These are phyloP conservation scores for Phialemonium atrogriseum DNA, from an alignment of 2,329 filamentous ascomycete genomes.

Conservation along the genomic window DNA sequence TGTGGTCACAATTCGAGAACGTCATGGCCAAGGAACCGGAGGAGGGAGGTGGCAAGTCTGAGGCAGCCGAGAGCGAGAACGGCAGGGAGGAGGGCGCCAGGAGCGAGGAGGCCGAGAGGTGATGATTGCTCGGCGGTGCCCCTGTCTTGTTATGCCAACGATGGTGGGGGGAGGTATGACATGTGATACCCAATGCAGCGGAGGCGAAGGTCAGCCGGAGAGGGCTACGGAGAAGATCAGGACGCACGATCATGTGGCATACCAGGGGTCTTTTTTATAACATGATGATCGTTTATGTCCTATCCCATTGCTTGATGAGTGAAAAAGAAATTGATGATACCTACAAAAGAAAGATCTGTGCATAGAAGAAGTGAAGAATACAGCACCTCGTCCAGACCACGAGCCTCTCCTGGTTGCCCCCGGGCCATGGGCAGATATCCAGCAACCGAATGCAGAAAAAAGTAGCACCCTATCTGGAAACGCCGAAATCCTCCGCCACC, in stretches of 20 bases:
- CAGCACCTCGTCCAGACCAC: no score
- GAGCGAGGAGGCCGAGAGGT: slow-evolving; percentile 6
- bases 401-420: no score
- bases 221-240: slow-evolving; percentile 6
- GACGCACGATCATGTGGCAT: slow-evolving; percentile 15
- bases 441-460: no score
- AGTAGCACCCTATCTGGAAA: no score
- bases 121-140: slow-evolving; percentile 6
- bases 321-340: no score
- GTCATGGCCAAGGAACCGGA: slow-evolving; percentile 73
- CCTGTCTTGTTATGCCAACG: slow-evolving; percentile 1
- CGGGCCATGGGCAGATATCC: no score
- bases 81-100: slow-evolving; percentile 14
- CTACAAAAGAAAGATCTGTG: no score
- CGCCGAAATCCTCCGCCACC: no score
- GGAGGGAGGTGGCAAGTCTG: slow-evolving; percentile 15
- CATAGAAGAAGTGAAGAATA: no score
- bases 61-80: slow-evolving; percentile 16
- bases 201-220: no score
- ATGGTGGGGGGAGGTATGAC: slow-evolving; percentile 4
- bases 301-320: slow-evolving; percentile 24
- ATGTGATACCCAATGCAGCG: slow-evolving; percentile 6
- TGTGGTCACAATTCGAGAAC: slow-evolving; percentile 96
- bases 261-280: slow-evolving; percentile 14
- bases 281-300: slow-evolving; percentile 19